Conservation (phyloP, 495 filamentous ascomycete species). For the Annulohypoxylon bovei region DNA sequence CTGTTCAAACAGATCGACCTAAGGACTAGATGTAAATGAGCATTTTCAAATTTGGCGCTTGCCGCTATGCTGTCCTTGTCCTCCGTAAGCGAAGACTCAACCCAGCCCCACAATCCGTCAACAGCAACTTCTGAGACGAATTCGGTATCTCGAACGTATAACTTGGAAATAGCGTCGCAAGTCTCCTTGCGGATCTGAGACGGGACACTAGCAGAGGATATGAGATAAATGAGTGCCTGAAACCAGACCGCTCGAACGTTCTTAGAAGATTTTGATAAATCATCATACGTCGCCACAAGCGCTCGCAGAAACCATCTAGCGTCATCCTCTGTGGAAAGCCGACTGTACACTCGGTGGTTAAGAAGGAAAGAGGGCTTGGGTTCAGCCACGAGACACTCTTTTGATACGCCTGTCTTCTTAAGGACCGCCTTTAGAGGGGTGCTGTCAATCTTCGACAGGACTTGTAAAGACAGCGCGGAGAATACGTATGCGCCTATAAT, state of each 20-base stretch:
- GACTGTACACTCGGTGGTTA: conserved; percentile 83
- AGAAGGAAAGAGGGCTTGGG: conserved; percentile 87
- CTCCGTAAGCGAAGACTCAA: conserved; percentile 65
- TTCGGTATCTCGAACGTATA: conserved; percentile 65
- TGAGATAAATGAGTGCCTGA: conserved; percentile 81
- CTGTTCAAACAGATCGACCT: conserved; percentile 72
- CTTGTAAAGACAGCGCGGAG: conserved; percentile 65
- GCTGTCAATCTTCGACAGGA: conserved; percentile 55
- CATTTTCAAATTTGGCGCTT: conserved; percentile 70
- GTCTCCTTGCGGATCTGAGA: conserved; percentile 68
- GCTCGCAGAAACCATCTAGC: conserved; percentile 78
- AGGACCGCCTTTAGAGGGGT: conserved; percentile 56
- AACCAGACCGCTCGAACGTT: conserved; percentile 71
- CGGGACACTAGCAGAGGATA: conserved; percentile 68
- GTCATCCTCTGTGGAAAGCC: conserved; percentile 76
- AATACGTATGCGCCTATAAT: conserved; percentile 78
- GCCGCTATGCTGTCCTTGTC: conserved; percentile 82
- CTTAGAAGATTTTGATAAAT: conserved; percentile 43
- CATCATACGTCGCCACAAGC: conserved; percentile 67
- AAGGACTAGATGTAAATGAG: conserved; percentile 70
- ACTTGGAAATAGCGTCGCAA: conserved; percentile 62
- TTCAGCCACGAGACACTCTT: conserved; percentile 69
- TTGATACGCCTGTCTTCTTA: conserved; percentile 68
- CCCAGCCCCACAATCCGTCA: conserved; percentile 85
- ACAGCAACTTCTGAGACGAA: conserved; percentile 68